phyloP scores from a whole-genome alignment of 2,329 filamentous ascomycete genomes.

The Trichoderma lentiforme region DNA sequence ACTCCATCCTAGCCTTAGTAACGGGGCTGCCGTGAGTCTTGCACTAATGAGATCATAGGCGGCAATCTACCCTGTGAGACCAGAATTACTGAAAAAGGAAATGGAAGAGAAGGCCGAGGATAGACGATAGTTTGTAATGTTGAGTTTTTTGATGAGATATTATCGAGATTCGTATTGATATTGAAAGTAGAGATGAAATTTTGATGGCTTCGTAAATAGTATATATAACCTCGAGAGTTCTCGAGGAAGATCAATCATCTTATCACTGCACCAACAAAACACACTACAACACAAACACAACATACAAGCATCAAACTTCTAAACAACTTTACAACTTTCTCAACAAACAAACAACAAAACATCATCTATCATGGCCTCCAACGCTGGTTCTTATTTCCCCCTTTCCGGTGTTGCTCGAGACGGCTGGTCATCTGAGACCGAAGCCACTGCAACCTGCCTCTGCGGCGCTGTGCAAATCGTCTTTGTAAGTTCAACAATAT shows the following conservation, averaged over 20 bases:
- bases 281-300: neutral
- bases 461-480: slow-evolving; percentile 10
- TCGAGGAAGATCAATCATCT: neutral
- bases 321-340: neutral
- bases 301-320: neutral
- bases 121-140: neutral
- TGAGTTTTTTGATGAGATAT: neutral
- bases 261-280: neutral
- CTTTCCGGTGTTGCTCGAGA: slow-evolving; percentile 9
- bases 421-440: slow-evolving; percentile 11
- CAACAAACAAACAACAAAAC: neutral
- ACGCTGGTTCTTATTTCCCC: neutral
- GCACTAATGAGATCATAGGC: neutral
- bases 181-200: neutral
- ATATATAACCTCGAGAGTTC: neutral
- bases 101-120: neutral
- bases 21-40: neutral
- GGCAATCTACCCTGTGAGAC: neutral
- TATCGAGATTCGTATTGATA: neutral
- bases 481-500: neutral
- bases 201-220: neutral
- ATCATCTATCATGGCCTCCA: neutral
- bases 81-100: slow-evolving; percentile 9
- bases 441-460: slow-evolving; percentile 7
- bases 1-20: neutral